Conservation (phyloP, 371 early-diverging fungal genomes). For the Rhizopus sp. region DNA sequence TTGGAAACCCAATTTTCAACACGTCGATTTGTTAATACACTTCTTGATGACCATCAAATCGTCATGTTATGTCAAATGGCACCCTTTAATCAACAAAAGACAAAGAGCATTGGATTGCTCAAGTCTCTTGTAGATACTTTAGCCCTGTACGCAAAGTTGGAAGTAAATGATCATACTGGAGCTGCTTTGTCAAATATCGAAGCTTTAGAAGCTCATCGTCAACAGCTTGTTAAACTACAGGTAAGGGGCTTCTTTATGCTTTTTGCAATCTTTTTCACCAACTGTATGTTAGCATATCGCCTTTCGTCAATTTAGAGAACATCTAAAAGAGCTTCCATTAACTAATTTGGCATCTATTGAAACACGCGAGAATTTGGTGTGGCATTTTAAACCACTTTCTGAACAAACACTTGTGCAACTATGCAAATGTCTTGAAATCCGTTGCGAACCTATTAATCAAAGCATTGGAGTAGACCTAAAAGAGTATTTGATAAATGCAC, state of each 20-base stretch:
- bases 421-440: conserved; percentile 59
- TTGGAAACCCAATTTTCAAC: conserved; percentile 89
- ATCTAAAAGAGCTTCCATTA: conserved; percentile 74
- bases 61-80: conserved; percentile 61
- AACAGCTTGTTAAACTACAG: conserved; percentile 69
- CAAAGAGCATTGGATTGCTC: conserved; percentile 51
- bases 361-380: conserved; percentile 47
- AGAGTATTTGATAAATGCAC: conserved; percentile 53
- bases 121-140: conserved; percentile 65
- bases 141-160: conserved; percentile 72
- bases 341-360: conserved; percentile 73
- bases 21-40: conserved; percentile 80
- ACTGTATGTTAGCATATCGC: conserved; percentile 47
- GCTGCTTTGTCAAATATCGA: conserved; percentile 67
- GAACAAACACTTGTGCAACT: conserved; percentile 52
- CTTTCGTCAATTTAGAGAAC: conserved; percentile 66
- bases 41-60: conserved; percentile 83
- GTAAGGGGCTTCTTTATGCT: conserved; percentile 22
- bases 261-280: not conserved
- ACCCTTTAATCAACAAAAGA: conserved; percentile 50
- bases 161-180: conserved; percentile 86
- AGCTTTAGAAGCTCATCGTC: conserved; percentile 63
- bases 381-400: conserved; percentile 58
- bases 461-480: conserved; percentile 31
- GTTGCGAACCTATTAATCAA: conserved; percentile 44